These are phyloP conservation scores for Skeletonema grethae DNA, from an alignment of 108 stramenopile genomes.

Conservation along the genomic window DNA sequence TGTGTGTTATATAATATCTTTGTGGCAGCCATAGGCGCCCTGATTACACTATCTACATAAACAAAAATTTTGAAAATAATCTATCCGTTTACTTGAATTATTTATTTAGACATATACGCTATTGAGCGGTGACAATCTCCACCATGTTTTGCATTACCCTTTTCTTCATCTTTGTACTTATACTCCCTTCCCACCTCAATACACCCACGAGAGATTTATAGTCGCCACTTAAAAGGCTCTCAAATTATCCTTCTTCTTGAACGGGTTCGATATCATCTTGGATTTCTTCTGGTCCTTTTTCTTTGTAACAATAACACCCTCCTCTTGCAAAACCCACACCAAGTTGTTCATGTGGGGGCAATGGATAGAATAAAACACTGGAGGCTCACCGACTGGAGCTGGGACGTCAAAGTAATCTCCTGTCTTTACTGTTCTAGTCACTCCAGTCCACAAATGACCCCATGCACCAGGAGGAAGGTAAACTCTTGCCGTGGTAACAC, in stretches of 20 bases:
- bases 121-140: neutral
- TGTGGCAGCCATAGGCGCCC: neutral
- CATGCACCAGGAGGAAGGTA: constrained; percentile 46
- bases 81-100: neutral
- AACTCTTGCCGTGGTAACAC: constrained; percentile 27
- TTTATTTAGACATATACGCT: neutral
- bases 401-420: constrained; percentile 17
- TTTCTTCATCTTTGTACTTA: neutral
- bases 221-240: neutral
- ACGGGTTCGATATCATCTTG: neutral
- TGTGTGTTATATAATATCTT: too few relatives aligned
- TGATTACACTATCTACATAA: neutral
- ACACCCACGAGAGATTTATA: neutral
- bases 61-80: neutral
- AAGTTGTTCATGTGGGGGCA: neutral
- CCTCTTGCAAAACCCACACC: neutral
- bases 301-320: constrained; percentile 1
- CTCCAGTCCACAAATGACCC: constrained; percentile 44
- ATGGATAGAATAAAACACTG: constrained; percentile 27
- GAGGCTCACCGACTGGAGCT: constrained; percentile 39
- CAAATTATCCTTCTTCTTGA: neutral
- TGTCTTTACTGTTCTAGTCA: neutral
- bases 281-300: neutral
- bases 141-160: neutral
- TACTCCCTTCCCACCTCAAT: neutral